phyloP scores from a whole-genome alignment of 352 stramenopile species.

The Phytophthora europaea region DNA sequence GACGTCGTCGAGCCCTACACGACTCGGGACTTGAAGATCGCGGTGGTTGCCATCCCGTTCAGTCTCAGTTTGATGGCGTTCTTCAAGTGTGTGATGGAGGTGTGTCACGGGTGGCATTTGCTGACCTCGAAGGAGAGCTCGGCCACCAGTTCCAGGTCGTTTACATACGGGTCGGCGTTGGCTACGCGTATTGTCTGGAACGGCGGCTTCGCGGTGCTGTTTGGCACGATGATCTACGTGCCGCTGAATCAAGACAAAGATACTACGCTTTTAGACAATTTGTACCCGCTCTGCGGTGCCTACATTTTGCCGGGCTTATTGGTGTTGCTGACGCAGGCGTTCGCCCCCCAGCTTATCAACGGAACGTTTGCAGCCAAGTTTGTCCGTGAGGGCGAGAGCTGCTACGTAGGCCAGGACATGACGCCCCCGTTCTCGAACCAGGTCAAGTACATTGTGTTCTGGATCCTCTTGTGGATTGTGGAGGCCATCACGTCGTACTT shows the following conservation, averaged over 20 bases:
- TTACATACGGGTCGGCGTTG: conserved; percentile 68
- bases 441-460: conserved; percentile 77
- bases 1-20: conserved; percentile 65
- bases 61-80: conserved; percentile 59
- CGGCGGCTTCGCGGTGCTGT: conserved; percentile 61
- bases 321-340: conserved; percentile 62
- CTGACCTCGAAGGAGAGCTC: conserved; percentile 59
- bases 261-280: conserved; percentile 54
- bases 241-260: conserved; percentile 58
- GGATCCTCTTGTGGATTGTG: conserved; percentile 66
- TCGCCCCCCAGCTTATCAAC: conserved; percentile 62
- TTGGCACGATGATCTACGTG: conserved; percentile 73
- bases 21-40: conserved; percentile 63
- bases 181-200: conserved; percentile 71
- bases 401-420: conserved; percentile 79
- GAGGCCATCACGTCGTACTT: conserved; percentile 76
- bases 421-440: conserved; percentile 63
- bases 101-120: conserved; percentile 75
- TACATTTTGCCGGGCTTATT: conserved; percentile 63
- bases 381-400: conserved; percentile 75
- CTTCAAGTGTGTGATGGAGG: conserved; percentile 74
- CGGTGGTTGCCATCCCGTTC: conserved; percentile 60
- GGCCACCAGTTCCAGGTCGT: conserved; percentile 60
- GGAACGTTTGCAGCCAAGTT: conserved; percentile 76
- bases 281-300: conserved; percentile 48